phyloP scores from a whole-genome alignment of 169 alveolate genomes.

The Babesia microti region DNA sequence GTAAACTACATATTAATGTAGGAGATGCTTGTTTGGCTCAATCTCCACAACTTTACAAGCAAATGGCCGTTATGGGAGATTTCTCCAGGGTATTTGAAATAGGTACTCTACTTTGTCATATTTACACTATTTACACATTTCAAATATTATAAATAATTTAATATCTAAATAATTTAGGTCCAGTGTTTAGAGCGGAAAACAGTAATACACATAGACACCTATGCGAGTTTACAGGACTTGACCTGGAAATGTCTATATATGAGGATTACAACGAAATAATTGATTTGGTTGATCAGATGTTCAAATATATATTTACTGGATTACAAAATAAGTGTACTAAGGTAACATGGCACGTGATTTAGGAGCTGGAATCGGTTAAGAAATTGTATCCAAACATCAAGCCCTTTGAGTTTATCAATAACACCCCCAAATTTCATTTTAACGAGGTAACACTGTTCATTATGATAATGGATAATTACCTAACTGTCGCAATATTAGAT shows the following conservation, averaged over 20 bases:
- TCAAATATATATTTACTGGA: constrained; percentile 78
- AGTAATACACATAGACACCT: constrained; percentile 97
- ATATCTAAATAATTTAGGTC: constrained; percentile 51
- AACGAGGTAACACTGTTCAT: constrained; percentile 18
- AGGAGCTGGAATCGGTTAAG: constrained; percentile 45
- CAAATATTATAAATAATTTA: neutral
- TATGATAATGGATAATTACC: neutral
- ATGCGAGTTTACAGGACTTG: constrained; percentile 98
- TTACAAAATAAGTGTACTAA: constrained; percentile 55
- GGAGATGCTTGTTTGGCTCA: constrained; percentile 85
- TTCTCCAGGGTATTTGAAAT: constrained; percentile 94
- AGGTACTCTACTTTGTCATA: constrained; percentile 56
- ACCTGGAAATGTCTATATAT: constrained; percentile 91
- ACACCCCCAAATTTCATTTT: constrained; percentile 34
- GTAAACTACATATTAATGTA: constrained; percentile 16
- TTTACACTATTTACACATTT: neutral
- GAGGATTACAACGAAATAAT: constrained; percentile 91
- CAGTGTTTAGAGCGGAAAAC: constrained; percentile 99
- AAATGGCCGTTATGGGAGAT: constrained; percentile 95
- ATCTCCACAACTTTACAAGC: constrained; percentile 98
- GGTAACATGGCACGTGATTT: constrained; percentile 62
- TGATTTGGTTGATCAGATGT: constrained; percentile 82
- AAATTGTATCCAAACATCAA: constrained; percentile 16
- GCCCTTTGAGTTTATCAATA: constrained; percentile 24
- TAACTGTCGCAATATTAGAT: constrained; percentile 4